Evolutionary conservation across 371 early-diverging fungal genomes (phyloP).

Genomic region (Syncephalastrum contaminatum): DNA sequence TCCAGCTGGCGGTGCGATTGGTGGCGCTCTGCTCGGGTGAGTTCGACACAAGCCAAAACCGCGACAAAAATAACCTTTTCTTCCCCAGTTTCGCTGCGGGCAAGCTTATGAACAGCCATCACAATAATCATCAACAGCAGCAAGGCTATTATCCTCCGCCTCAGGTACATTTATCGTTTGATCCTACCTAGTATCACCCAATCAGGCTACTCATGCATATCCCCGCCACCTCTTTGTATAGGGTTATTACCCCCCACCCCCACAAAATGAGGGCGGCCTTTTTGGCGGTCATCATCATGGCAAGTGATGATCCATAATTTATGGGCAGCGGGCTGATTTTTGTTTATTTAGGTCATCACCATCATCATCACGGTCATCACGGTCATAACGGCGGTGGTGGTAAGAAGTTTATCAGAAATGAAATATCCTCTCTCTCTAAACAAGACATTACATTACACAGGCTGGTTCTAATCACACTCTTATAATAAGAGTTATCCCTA

Average conservation of each 20-base stretch:
- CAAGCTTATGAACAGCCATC: slow-evolving; percentile 12
- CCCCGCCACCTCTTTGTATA: background rate
- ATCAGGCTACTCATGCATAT: background rate
- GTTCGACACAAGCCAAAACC: background rate
- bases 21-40: slow-evolving; percentile 24
- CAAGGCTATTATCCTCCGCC: slow-evolving; percentile 5
- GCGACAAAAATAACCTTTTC: background rate
- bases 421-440: too few species aligned
- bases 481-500: too few species aligned
- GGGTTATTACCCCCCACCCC: slow-evolving; percentile 22
- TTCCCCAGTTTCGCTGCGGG: slow-evolving; percentile 14
- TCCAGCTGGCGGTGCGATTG: slow-evolving; percentile 18
- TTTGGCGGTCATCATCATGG: background rate
- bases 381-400: slow-evolving; percentile 1
- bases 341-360: background rate
- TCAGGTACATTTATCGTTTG: slow-evolving; percentile 3
- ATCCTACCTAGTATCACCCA: background rate
- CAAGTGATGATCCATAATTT: background rate
- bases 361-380: slow-evolving; percentile 16
- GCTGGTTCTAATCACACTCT: too few species aligned
- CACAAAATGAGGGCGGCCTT: slow-evolving; percentile 8
- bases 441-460: too few species aligned
- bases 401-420: too few species aligned
- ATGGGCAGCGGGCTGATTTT: background rate
- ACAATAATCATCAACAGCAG: slow-evolving; percentile 3